Evolutionary conservation across 1,284 basidiomycete genomes (phyloP).

Genomic region (Sutorius eximius): DNA sequence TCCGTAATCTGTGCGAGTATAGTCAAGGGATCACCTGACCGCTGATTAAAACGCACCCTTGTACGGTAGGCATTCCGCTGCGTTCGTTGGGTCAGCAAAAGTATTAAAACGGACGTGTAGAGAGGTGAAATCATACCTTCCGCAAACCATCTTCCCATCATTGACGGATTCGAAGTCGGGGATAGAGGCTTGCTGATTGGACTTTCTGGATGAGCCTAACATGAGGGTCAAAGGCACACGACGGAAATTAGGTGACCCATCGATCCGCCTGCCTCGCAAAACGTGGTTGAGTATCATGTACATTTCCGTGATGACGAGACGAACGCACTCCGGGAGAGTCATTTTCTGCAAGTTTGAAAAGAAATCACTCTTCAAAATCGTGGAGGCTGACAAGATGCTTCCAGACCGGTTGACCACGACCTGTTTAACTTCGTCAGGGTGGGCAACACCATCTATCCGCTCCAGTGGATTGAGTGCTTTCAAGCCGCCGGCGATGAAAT

Average conservation of each 20-base stretch:
- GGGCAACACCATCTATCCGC: constrained; percentile 76
- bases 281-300: background rate
- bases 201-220: constrained; percentile 37
- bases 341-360: constrained; percentile 95
- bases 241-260: constrained; percentile 92
- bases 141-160: constrained; percentile 76
- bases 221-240: constrained; percentile 67
- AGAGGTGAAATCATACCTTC: constrained; percentile 54
- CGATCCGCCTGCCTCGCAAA: constrained; percentile 66
- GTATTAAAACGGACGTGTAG: background rate
- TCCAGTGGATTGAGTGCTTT: constrained; percentile 86
- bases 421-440: constrained; percentile 85
- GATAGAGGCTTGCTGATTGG: constrained; percentile 34
- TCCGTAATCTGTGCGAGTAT: constrained; percentile 61
- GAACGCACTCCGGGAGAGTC: constrained; percentile 82
- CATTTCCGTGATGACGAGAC: background rate
- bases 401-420: constrained; percentile 87
- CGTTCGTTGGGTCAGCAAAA: constrained; percentile 11
- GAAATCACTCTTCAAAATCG: constrained; percentile 97
- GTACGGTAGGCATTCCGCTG: constrained; percentile 87
- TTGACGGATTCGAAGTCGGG: constrained; percentile 38
- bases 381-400: constrained; percentile 86
- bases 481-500: constrained; percentile 78
- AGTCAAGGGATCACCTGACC: background rate
- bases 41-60: constrained; percentile 56